These are phyloP conservation scores for Cryphonectria radicalis DNA, from an alignment of 2,329 filamentous ascomycete species.

Conservation along the genomic window DNA sequence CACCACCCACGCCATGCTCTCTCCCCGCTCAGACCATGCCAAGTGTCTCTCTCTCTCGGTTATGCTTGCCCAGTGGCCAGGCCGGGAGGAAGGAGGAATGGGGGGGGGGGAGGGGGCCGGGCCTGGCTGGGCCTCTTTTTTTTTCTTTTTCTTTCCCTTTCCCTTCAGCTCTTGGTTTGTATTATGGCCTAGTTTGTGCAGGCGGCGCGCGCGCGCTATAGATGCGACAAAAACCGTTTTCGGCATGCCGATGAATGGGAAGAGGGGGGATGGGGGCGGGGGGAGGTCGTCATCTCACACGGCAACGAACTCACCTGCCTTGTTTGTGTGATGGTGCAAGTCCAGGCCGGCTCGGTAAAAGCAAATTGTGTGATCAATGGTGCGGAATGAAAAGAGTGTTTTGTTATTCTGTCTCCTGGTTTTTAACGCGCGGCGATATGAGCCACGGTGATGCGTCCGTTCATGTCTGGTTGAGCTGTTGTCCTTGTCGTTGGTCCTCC, in stretches of 20 bases:
- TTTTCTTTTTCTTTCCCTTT: neutral
- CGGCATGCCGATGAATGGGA: slow-evolving; percentile 14
- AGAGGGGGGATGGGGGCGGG: too few species aligned
- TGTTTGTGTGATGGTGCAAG: neutral
- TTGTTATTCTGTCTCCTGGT: neutral
- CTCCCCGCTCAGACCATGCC: neutral
- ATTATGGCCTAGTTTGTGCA: neutral
- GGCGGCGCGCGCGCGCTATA: neutral
- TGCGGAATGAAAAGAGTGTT: neutral
- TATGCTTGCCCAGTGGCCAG: neutral
- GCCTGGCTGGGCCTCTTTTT: neutral
- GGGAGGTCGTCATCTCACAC: neutral
- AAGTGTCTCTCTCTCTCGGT: neutral
- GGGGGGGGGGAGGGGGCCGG: too few species aligned
- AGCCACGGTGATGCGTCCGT: neutral
- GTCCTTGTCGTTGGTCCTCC: neutral
- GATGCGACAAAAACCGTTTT: slow-evolving; percentile 18
- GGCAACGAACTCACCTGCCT: slow-evolving; percentile 3
- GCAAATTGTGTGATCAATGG: neutral
- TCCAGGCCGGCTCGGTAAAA: neutral
- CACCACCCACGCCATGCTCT: neutral
- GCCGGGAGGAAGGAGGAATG: too few species aligned
- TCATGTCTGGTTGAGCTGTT: neutral
- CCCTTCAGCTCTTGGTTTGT: neutral
- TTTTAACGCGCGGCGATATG: neutral